Evolutionary conservation across 2,329 filamentous ascomycete species (phyloP).

Genomic region (Fusarium sp.): DNA sequence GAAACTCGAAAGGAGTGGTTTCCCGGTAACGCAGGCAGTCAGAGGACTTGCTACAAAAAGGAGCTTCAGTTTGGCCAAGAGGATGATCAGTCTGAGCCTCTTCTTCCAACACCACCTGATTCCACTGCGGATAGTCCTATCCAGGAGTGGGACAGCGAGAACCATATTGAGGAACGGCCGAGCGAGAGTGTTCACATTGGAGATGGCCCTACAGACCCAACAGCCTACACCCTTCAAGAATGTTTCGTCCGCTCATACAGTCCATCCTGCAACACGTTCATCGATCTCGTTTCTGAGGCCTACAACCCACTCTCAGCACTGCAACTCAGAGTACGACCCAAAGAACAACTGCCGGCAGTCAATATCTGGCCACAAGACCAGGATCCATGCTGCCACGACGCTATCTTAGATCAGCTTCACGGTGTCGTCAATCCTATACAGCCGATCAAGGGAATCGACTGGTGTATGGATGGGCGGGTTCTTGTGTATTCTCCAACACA

Average conservation of each 20-base stretch:
- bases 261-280: constrained; percentile 64
- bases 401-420: constrained; percentile 46
- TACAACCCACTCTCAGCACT: constrained; percentile 54
- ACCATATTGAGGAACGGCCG: constrained; percentile 31
- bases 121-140: constrained; percentile 5
- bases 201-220: constrained; percentile 57
- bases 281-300: constrained; percentile 66
- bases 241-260: constrained; percentile 70
- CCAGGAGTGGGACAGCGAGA: constrained; percentile 55
- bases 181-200: constrained; percentile 60
- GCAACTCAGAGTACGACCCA: constrained; percentile 57
- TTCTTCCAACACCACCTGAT: constrained; percentile 13
- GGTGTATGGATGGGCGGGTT: constrained; percentile 61
- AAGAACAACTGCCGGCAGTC: constrained; percentile 10
- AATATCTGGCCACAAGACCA: constrained; percentile 46
- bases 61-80: constrained; percentile 59
- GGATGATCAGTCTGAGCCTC: constrained; percentile 6
- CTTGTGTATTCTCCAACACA: constrained; percentile 58
- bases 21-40: constrained; percentile 64
- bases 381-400: constrained; percentile 1
- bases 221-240: constrained; percentile 64
- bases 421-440: constrained; percentile 54
- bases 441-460: constrained; percentile 55
- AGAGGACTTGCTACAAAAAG: constrained; percentile 75
- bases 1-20: constrained; percentile 79